Percentiles rank a stretch among this genome's conserved stretches.
phyloP scores from a whole-genome alignment of 331 rosid genomes.

The Quercus lobata region DNA sequence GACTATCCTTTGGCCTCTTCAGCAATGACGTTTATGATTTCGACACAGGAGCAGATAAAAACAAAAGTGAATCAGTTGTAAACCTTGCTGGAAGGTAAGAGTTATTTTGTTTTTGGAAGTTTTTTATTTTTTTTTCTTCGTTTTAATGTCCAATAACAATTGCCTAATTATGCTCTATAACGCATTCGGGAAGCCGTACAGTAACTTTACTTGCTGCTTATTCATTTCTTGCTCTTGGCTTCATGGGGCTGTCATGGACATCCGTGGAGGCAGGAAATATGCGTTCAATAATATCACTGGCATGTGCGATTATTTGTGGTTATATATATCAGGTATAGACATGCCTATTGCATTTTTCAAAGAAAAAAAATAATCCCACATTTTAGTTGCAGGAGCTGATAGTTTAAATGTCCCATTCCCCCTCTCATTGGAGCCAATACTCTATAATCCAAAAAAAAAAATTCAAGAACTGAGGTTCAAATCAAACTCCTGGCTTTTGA shows the following conservation, averaged over 20 bases:
- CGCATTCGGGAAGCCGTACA: conserved; percentile 57
- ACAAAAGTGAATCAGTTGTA: conserved; percentile 82
- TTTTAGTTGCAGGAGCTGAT: not conserved
- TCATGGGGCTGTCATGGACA: conserved; percentile 60
- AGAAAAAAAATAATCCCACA: conserved; percentile 6
- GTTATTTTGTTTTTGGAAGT: conserved; percentile 11
- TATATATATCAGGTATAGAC: conserved; percentile 71
- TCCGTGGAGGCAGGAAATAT: conserved; percentile 55
- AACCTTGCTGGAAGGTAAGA: conserved; percentile 74
- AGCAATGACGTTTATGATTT: conserved; percentile 92
- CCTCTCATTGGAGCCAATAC: too few species aligned
- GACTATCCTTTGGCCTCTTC: conserved; percentile 23
- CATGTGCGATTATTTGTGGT: conserved; percentile 67
- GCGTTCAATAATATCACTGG: conserved; percentile 57
- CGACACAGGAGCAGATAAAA: conserved; percentile 88
- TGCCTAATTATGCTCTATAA: conserved; percentile 15
- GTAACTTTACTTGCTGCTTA: conserved; percentile 65
- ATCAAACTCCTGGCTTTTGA: not conserved
- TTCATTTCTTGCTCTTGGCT: conserved; percentile 66
- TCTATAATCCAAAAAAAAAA: too few species aligned
- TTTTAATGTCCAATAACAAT: conserved; percentile 1
- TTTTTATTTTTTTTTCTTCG: not conserved
- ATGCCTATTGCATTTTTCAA: conserved; percentile 5
- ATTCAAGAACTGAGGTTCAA: too few species aligned
- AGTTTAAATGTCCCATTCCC: too few species aligned